phyloP scores from a whole-genome alignment of 2,329 filamentous ascomycete species.

The Ceratocystis ficicola region DNA sequence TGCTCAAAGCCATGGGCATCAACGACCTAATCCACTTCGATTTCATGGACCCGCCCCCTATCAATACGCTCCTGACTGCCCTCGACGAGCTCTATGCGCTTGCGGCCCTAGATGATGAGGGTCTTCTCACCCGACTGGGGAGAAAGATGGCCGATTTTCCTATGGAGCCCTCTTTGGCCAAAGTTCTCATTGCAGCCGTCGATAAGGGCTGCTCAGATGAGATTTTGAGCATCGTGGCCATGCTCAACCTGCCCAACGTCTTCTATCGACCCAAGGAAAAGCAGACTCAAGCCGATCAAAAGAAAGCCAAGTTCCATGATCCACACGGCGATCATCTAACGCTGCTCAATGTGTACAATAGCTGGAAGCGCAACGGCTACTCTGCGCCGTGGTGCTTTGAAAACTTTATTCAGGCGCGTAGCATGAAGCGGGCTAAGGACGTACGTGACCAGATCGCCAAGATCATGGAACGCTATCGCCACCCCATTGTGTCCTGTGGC shows the following conservation, averaged over 20 bases:
- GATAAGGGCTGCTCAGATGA: conserved; percentile 87
- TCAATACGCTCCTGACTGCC: conserved; percentile 94
- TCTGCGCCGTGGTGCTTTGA: conserved; percentile 90
- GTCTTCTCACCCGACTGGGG: conserved; percentile 77
- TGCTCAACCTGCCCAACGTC: conserved; percentile 75
- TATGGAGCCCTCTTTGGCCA: conserved; percentile 88
- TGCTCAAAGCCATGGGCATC: conserved; percentile 98
- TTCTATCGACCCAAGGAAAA: conserved; percentile 98
- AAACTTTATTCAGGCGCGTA: conserved; percentile 89
- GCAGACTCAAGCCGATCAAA: conserved; percentile 89
- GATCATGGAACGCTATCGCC: conserved; percentile 87
- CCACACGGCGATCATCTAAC: conserved; percentile 89
- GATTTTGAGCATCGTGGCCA: conserved; percentile 84
- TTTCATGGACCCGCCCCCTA: conserved; percentile 97
- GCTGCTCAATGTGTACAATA: conserved; percentile 89
- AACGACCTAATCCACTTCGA: conserved; percentile 95
- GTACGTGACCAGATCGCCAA: conserved; percentile 82
- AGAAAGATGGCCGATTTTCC: conserved; percentile 98
- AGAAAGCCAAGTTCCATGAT: conserved; percentile 96
- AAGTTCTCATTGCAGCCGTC: conserved; percentile 77
- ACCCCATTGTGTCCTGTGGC: conserved; percentile 71
- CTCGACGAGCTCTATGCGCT: conserved; percentile 90
- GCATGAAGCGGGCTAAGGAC: conserved; percentile 80
- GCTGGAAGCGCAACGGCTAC: conserved; percentile 79
- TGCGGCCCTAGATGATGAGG: conserved; percentile 87